Evolutionary conservation across 1,284 basidiomycete genomes (phyloP), one percentile per base, ranked within the genome.

Genomic region (Irpex sp.): DNA sequence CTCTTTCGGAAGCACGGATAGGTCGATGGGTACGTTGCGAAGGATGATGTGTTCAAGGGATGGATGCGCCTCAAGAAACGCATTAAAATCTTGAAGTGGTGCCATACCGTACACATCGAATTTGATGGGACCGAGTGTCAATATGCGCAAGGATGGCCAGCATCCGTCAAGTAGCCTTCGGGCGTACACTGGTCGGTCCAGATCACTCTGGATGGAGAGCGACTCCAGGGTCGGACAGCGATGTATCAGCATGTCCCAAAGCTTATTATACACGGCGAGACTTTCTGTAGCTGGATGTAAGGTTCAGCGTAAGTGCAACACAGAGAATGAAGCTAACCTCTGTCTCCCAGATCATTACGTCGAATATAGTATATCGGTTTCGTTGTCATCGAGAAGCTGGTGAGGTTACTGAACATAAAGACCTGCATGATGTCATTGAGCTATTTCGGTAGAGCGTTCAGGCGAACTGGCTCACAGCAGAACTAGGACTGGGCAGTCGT

Each of bases 181-280:
- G 1, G 76, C 76, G 61, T 77, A 81, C 58, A 71, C 72, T 17
- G 82, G 78, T 52, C 85, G 78, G 21, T 82, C 75, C 1, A 85
- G 85, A 26, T 76, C 77, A 1, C 88, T 88, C 21, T 82, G 80
- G 47, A 91, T 79, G 44, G 77, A 73, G 3, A 91, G 78, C 59
- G 86, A 84, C 15, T 58, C 57, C 17, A 67, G 37, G 36, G 60
- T 57, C 7, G 64, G 64, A 44, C 62, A 67, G 15, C 80, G 80
- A 21, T 77, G 74, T 61, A 84, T 82, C 60, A 91, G 80, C 89
- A 91, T 89, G 64, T 85, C 80, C 85, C 86, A 88, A 54, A 91
- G 76, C 52, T 77, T 78, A 60, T 76, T 77, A 63, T 80, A 79
- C 5, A 77, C 72, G 7, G 78, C 73, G 66, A 77, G 71, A 59